Base-by-base conservation (phyloP, 441 rosid genomes). In the Breynia disticha region DNA sequence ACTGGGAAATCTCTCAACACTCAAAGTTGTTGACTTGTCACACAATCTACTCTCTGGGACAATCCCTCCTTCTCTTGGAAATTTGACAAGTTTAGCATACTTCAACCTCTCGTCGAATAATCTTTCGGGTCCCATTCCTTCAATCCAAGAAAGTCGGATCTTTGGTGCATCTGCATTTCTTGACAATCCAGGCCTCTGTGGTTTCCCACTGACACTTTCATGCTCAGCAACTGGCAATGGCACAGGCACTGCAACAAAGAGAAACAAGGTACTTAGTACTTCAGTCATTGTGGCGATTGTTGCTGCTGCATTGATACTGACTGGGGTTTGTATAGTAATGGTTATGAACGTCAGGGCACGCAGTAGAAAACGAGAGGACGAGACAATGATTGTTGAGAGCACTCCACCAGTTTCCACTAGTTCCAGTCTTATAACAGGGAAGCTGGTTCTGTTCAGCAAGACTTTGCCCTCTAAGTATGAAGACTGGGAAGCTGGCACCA, bases 401-500 rank as follows among this genome's bases (percentile, higher is more conserved):
- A 83, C 90, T 46, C 95, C 96, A 7, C 43, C 67, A 32, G 90
- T 74, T 55, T 87, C 97, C 3, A 78, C 86, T 0, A 84, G 76
- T 15, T 82, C 98, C 1, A 75, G 63, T 60, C 72, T 87, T 57
- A 80, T 83, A 56, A 85, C 86, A 0, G 96, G 98, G 38, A 91
- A 91, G 75, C 73, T 91, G 64, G 96, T 91, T 54, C 80, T 91
- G 47, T 87, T 87, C 71, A 91, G 96, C 84, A 87, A 87, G 80
- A 87, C 70, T 52, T 63, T 91, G 53, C 98, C 98, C 1, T 77
- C 98, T 5, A 87, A 72, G 66, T 87, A 91, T 54, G 95, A 91
- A 82, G 98, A 91, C 52, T 87, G 98, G 98, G 93, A 83, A 66
- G 76, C 86, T 0, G 98, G 96, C 16, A 83, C 95, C 44, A 87